Evolutionary conservation across 805 yeast genomes (phyloP).

Genomic region (Saccharomyces jurei): DNA sequence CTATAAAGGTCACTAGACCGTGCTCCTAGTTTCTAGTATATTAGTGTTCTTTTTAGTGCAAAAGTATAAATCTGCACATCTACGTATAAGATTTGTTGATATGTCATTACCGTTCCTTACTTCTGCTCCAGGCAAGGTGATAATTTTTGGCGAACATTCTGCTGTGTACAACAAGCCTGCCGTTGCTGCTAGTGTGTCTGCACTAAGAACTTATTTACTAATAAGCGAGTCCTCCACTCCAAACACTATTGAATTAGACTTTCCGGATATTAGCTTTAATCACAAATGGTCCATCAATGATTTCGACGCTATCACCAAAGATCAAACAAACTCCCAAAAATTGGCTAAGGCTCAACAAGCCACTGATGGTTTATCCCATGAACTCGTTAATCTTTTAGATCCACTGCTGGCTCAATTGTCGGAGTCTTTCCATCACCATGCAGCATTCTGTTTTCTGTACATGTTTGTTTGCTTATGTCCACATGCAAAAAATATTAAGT

Average conservation of each 20-base stretch:
- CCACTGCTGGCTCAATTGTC: conserved; percentile 38
- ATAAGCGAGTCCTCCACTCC: conserved; percentile 40
- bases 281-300: conserved; percentile 47
- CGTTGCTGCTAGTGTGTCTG: conserved; percentile 81
- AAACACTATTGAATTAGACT: conserved; percentile 51
- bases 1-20: not conserved
- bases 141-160: conserved; percentile 93
- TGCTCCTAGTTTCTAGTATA: not conserved
- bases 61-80: not conserved
- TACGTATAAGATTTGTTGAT: not conserved
- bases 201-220: conserved; percentile 72
- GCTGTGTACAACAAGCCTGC: conserved; percentile 93
- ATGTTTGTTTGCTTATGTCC: conserved; percentile 56
- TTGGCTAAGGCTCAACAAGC: conserved; percentile 21
- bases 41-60: not conserved
- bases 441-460: conserved; percentile 80
- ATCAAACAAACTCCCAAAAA: conserved; percentile 7
- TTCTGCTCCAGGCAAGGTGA: conserved; percentile 95
- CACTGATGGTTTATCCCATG: conserved; percentile 52
- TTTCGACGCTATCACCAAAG: conserved; percentile 11
- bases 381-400: conserved; percentile 43
- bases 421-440: conserved; percentile 57
- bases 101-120: conserved; percentile 52
- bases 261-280: conserved; percentile 71
- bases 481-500: conserved; percentile 42